These are phyloP conservation scores for Diplocarpon rosae DNA, from an alignment of 2,329 filamentous ascomycete species.

Conservation along the genomic window DNA sequence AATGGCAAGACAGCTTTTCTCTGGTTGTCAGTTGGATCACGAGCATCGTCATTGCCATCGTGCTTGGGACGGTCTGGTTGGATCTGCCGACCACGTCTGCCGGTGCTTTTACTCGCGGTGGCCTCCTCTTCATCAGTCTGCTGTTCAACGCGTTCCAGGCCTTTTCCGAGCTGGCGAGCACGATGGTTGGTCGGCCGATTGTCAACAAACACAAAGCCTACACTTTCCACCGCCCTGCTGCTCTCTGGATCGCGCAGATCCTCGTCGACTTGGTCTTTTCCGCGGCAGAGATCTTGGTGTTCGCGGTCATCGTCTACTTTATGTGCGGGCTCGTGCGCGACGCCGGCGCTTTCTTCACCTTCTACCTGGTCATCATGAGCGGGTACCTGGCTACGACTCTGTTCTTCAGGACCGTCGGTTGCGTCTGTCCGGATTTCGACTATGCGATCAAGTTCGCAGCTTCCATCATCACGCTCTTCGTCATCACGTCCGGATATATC, in stretches of 20 bases:
- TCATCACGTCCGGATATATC: slow-evolving; percentile 71
- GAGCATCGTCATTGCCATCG: slow-evolving; percentile 62
- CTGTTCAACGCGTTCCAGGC: slow-evolving; percentile 84
- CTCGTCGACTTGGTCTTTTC: slow-evolving; percentile 67
- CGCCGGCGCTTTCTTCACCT: slow-evolving; percentile 69
- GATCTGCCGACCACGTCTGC: slow-evolving; percentile 53
- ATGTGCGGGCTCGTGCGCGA: slow-evolving; percentile 60
- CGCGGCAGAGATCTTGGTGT: slow-evolving; percentile 57
- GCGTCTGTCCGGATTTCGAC: slow-evolving; percentile 69
- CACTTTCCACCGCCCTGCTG: slow-evolving; percentile 72
- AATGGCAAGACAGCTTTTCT: slow-evolving; percentile 77
- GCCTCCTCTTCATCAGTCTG: slow-evolving; percentile 68
- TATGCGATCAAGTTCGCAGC: slow-evolving; percentile 76
- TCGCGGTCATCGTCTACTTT: slow-evolving; percentile 69
- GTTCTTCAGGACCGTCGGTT: slow-evolving; percentile 67
- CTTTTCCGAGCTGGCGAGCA: slow-evolving; percentile 63
- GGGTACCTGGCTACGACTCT: slow-evolving; percentile 65
- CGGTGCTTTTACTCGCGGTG: slow-evolving; percentile 71
- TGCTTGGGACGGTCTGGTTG: slow-evolving; percentile 71
- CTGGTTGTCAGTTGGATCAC: slow-evolving; percentile 62
- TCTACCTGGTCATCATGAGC: slow-evolving; percentile 58
- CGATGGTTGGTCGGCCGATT: slow-evolving; percentile 66
- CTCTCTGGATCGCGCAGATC: slow-evolving; percentile 75
- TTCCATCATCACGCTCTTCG: slow-evolving; percentile 69
- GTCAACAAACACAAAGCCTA: slow-evolving; percentile 79